Evolutionary conservation across 1,284 basidiomycete genomes (phyloP), one percentile per base, ranked within the genome.

Genomic region (Termitomyces sp.): DNA sequence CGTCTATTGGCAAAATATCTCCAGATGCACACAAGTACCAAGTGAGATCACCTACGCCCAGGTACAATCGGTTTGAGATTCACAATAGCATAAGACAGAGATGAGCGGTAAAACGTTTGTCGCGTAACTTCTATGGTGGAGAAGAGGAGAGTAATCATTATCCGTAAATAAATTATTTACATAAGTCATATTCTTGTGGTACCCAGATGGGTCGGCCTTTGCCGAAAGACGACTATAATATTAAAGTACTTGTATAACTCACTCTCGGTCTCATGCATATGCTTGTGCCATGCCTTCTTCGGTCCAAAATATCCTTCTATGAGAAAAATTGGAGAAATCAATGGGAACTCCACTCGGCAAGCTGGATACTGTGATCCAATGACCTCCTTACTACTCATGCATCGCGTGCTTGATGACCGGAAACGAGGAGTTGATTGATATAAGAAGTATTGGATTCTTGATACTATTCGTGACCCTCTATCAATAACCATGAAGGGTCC

Each of bases 41-140:
- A 34, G 30, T 47, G 43, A 49, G 34, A 15, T 47, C 44, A 79
- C 92, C 73, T 68, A 95, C 93, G 93, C 43, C 94, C 94, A 21
- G 92, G 92, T 9, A 96, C 84, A 59, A 97, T 84, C 1, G 94
- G 94, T 65, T 94, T 96, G 59, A 96, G 81, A 68, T 97, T 97
- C 45, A 96, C 94, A 61, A 96, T 88, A 3, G 90, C 94, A 66
- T 83, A 88, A 0, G 88, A 84, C 12, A 88, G 74, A 0, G 82
- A 62, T 1, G 83, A 81, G 40, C 82, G 79, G 66, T 88, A 89
- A 72, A 97, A 96, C 0, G 81, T 85, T 70, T 94, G 92, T 31
- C 81, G 77, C 5, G 89, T 86, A 10, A 94, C 91, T 62, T 94
- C 91, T 55, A 94, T 88, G 0, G 86, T 84, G 9, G 90, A 90